Base-by-base conservation (phyloP, 1,139 yeast genomes). In the Candida sanyaensis region DNA sequence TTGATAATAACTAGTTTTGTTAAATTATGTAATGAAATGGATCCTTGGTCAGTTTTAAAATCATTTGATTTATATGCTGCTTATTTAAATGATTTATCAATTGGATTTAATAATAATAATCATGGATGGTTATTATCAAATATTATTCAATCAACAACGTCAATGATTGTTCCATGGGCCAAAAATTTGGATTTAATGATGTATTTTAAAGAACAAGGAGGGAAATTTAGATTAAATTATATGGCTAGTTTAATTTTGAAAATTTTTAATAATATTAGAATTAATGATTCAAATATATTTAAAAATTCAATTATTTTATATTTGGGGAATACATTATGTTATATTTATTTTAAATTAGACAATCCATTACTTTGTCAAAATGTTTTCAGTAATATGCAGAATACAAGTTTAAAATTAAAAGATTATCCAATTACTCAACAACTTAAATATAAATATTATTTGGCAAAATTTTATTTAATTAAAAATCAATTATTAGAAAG, bases 351-450 rank as follows among this genome's bases (percentile, higher is more conserved):
- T 62, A 71, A 68, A 46, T 74, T 86, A 36, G 80, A 75, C 41
- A 84, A 83, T 43, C 90, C 92, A 3, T 69, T 84, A 47, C 70
- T 86, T 10, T 87, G 95, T 62, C 81, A 87, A 30, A 87, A 86
- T 59, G 87, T 88, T 41, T 86, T 87, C 63, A 79, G 89, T 37
- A 88, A 87, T 60, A 80, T 88, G 71, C 84, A 82, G 55, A 83
- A 83, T 29, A 79, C 89, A 21, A 69, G 74, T 32, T 66, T 85
- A 42, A 63, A 61, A 37, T 75, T 84, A 54, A 58, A 67, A 1
- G 57, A 62, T 10, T 84, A 80, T 49, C 70, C 81, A 4, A 64
- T 68, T 40, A 65, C 80, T 1, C 84, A 84, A 52, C 81, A 80
- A 47, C 74, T 87, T 5, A 86, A 83, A 55, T 88, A 85, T 62